Evolutionary conservation across 2,329 filamentous ascomycete species (phyloP).

Genomic region (Cercospora zeina): DNA sequence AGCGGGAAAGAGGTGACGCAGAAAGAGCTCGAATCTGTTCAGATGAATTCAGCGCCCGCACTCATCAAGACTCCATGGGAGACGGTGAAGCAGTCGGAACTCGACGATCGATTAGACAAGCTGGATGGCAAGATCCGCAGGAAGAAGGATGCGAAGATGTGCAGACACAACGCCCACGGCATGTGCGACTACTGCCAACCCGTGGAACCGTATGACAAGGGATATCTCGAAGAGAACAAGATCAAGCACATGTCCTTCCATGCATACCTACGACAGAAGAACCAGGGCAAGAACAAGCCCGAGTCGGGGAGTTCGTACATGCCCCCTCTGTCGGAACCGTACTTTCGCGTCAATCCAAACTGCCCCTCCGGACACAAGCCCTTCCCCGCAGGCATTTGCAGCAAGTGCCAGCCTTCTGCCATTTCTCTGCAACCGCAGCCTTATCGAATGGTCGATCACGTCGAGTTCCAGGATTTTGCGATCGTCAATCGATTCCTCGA

Average conservation of each 20-base stretch:
- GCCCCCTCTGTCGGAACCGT: constrained; percentile 89
- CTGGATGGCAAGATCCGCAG: constrained; percentile 85
- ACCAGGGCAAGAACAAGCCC: constrained; percentile 93
- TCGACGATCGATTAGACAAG: constrained; percentile 85
- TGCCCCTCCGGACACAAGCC: constrained; percentile 90
- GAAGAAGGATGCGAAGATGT: constrained; percentile 77
- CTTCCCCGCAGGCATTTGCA: constrained; percentile 96
- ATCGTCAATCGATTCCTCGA: constrained; percentile 89
- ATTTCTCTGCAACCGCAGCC: constrained; percentile 92
- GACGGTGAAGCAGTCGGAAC: constrained; percentile 77
- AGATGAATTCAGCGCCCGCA: constrained; percentile 59
- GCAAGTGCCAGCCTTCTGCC: constrained; percentile 95
- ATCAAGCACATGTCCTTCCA: constrained; percentile 99
- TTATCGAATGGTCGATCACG: constrained; percentile 97
- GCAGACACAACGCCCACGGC: constrained; percentile 89
- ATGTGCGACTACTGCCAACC: constrained; percentile 99
- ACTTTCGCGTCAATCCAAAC: constrained; percentile 81
- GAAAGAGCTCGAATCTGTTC: constrained; percentile 66
- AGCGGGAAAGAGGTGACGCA: constrained; percentile 74
- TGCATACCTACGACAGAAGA: constrained; percentile 89
- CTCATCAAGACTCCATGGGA: constrained; percentile 91
- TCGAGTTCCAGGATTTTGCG: constrained; percentile 84
- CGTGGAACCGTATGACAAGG: constrained; percentile 86
- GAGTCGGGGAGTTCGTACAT: constrained; percentile 94
- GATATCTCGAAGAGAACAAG: constrained; percentile 89